Evolutionary conservation across 1,284 basidiomycete species (phyloP), one percentile per base, ranked within the genome.

Genomic region (Fomitopsis palustris): DNA sequence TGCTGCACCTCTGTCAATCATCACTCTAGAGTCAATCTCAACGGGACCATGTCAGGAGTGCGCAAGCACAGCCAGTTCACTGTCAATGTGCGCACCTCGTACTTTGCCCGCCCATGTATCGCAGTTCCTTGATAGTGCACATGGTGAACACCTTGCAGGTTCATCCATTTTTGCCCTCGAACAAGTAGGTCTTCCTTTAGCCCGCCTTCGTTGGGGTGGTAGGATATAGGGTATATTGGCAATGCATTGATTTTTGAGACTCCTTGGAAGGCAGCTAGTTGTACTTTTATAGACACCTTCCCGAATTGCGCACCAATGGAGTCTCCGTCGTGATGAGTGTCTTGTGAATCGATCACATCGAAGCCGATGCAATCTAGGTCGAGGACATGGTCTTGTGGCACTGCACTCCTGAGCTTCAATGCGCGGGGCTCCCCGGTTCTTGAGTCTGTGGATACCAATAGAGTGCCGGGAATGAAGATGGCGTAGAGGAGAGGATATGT

Each of bases 401-500:
- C 10, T 3, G 9, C 14, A 17, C 4, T 33, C 6, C 17, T n/a
- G 33, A 52, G 49, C 5, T 23, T 19, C 9, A 52, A n/a, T 4
- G 31, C 49, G 3, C 49, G 23, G 9, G n/a, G n/a, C 16, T 52
- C 49, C 5, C 70, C 77, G 3, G 74, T 76, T 2, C 69, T 60
- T 16, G 83, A 71, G 42, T 76, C 72, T 64, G 81, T 72, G 0
- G 77, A 75, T 29, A 82, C 74, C 64, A 86, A 70, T 43, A 80
- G 66, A 3, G 77, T 74, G 33, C 79, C 75, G 2, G 84, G 83
- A 27, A 82, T 73, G 56, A 85, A 72, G 62, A 87, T 74, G 16
- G 80, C 74, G 66, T 82, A 81, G 38, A 86, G 74, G 29, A 82
- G 74, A 21, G 81, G 77, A 64, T 76, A 85, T 2, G 81, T 81